Evolutionary conservation across 1,284 basidiomycete genomes (phyloP).

Genomic region (Rhodofomes roseus): DNA sequence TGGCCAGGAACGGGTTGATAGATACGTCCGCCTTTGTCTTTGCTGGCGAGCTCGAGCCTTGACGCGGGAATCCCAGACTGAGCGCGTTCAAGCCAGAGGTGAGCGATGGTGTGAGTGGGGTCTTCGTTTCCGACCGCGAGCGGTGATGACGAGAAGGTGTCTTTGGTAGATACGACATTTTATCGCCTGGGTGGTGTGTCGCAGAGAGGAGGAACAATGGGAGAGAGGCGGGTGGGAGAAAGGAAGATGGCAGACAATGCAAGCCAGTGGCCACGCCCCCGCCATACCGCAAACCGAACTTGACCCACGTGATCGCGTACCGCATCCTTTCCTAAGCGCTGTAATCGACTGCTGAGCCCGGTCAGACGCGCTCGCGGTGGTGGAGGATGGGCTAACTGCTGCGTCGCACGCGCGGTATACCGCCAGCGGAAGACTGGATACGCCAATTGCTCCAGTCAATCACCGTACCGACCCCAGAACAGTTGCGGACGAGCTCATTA

Average conservation of each 20-base stretch:
- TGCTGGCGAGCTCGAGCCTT: constrained; percentile 28
- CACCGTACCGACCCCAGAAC: too few species aligned
- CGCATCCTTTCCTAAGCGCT: too few species aligned
- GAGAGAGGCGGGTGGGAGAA: background rate
- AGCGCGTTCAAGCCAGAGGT: constrained; percentile 52
- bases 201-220: background rate
- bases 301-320: background rate
- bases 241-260: background rate
- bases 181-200: background rate
- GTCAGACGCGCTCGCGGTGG: too few species aligned
- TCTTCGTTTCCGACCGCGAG: constrained; percentile 66
- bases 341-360: too few species aligned
- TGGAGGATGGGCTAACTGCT: too few species aligned
- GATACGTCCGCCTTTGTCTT: constrained; percentile 42
- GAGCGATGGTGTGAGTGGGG: constrained; percentile 68
- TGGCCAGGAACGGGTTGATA: constrained; percentile 56
- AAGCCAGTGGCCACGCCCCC: background rate
- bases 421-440: too few species aligned
- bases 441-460: too few species aligned
- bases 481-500: too few species aligned
- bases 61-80: constrained; percentile 36
- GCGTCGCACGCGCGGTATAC: too few species aligned
- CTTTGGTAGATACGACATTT: constrained; percentile 41
- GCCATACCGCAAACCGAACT: background rate
- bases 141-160: constrained; percentile 58